Base-by-base conservation (phyloP, 768 basidiomycete species). In the Brasilioporus rufonigricans region DNA sequence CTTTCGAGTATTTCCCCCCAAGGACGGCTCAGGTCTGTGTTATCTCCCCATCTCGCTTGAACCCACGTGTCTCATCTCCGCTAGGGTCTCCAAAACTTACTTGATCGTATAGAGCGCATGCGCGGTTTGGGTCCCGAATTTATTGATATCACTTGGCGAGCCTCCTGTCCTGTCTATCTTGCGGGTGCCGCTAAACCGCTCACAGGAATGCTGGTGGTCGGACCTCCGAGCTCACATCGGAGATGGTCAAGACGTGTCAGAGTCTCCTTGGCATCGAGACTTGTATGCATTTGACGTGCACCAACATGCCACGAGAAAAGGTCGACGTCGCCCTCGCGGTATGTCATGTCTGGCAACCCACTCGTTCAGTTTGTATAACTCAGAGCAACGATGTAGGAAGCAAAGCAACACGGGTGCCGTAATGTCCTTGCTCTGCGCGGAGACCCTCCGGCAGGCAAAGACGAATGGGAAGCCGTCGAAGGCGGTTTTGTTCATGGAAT, bases 31-130 rank as follows among this genome's bases (percentile, higher is more conserved):
- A 96, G 84, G 92, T 93, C 58, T 55, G 72, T 65, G 36, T 52
- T 35, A 29, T 19, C 46, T 54, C 14, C 5, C 44, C 35, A 18
- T 44, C 41, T 29, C 32, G 26, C 33, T n/a, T n/a, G 10, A 33
- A 32, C 23, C 32, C 48, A 38, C 26, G 38, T 32, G 29, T 52
- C 55, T 38, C 24, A 60, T 39, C 10, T 44, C 33, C 29, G 14
- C 35, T 38, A 59, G 60, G 63, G 70, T 50, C 68, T 97, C 44
- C 92, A 96, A 87, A 99, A 99, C 72, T 78, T 99, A 32, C 80
- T 97, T 56, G 95, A 98, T 73, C 94, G 97, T 65, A 98, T 99
- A 75, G 96, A 98, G 72, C 91, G 95, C 59, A 98, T 99, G 97
- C 82, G 93, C 50, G 83, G 83, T 9, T 75, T 97, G 33, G 96